Percentiles rank a stretch among this genome's conserved stretches.
These are phyloP conservation scores for Xylariaceae sp. DNA, from an alignment of 2,329 filamentous ascomycete genomes.

Conservation along the genomic window DNA sequence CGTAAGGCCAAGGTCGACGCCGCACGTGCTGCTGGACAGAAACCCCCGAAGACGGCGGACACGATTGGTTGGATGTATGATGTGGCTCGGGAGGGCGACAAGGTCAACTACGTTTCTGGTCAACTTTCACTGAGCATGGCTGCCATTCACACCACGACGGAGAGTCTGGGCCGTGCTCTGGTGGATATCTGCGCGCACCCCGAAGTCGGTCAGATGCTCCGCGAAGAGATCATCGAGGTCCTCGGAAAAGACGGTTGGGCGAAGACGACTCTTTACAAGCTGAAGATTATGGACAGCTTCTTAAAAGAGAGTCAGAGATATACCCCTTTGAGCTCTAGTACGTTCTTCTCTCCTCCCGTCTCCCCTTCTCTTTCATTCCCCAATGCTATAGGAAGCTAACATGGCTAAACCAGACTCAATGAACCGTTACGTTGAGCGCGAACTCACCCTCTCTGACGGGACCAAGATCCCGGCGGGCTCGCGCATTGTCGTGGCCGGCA, in stretches of 20 bases:
- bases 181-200: conserved; percentile 43
- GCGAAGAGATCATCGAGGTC: conserved; percentile 40
- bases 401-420: conserved; percentile 23
- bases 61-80: conserved; percentile 43
- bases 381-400: too few species aligned
- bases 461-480: conserved; percentile 25
- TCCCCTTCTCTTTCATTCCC: not conserved
- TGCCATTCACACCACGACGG: conserved; percentile 41
- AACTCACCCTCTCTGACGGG: conserved; percentile 28
- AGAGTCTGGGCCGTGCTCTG: conserved; percentile 34
- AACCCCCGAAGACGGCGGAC: conserved; percentile 34
- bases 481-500: conserved; percentile 28
- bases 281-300: conserved; percentile 39
- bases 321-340: conserved; percentile 27
- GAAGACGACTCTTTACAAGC: conserved; percentile 32
- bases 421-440: conserved; percentile 29
- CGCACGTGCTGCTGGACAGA: conserved; percentile 24
- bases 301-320: conserved; percentile 37
- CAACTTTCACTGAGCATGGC: conserved; percentile 37
- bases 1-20: conserved; percentile 27
- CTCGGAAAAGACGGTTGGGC: conserved; percentile 30
- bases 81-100: conserved; percentile 26
- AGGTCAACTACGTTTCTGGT: conserved; percentile 30
- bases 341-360: too few species aligned
- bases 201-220: conserved; percentile 40